Base-by-base conservation (phyloP, 768 basidiomycete species). In the Suillus paluster region DNA sequence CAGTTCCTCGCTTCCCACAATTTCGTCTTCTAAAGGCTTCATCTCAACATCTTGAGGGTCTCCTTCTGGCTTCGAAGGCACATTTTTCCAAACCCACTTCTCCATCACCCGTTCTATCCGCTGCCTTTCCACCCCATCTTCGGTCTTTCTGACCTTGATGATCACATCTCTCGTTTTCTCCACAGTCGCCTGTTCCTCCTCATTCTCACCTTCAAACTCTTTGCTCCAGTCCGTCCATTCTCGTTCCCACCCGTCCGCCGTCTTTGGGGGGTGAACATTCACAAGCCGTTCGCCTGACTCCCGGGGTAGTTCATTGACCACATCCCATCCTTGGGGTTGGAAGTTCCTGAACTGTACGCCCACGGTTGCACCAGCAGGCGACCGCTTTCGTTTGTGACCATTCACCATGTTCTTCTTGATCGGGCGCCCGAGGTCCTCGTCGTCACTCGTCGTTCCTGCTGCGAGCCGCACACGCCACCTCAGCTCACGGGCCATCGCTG, bases 401-500 rank as follows among this genome's bases (percentile, higher is more conserved):
- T 71, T 71, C 58, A 67, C 66, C 70, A 60, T 54, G 57, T 61
- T 64, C 58, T 62, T 71, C 62, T 64, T 78, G 44, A 46, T 61
- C 3, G 72, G 69, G 21, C 64, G 60, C 27, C 71, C 68, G 6
- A 70, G 63, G n/a, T 76, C 78, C 59, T 94, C 91, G 58, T 89
- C 90, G 57, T 91, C 91, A 67, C 90, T 92, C 17, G 78, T 71
- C 62, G 84, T 78, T 33, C 90, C 90, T 7, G 80, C 75, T 5
- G 86, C 85, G 48, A 86, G 75, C 59, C 84, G 84, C 33, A 89
- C 82, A 54, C 95, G 83, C 95, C 95, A 97, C 48, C 91, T 81
- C 48, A 97, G 76, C 71, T 97, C 95, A 65, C 93, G 80, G 19
- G 94, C 94, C 58, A 94, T 71, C 3, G 89, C 90, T 4, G 90